Percentiles rank a stretch among this genome's conserved stretches.
phyloP scores from a whole-genome alignment of 2,329 filamentous ascomycete genomes.

The Pyricularia sp. region DNA sequence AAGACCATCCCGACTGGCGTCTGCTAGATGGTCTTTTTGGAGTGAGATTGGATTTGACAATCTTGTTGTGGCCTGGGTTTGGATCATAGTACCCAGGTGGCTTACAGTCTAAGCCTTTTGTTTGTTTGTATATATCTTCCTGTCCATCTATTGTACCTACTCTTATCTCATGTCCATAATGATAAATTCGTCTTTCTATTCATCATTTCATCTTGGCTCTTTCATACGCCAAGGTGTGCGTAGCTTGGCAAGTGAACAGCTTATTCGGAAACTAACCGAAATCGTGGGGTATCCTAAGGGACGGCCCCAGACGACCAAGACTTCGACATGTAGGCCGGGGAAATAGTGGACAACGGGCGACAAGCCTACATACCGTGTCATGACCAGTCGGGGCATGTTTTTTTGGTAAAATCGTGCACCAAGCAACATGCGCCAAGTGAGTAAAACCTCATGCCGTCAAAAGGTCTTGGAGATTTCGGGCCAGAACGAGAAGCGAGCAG shows the following conservation, averaged over 20 bases:
- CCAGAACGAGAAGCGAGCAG: no score
- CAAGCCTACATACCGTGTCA: not conserved
- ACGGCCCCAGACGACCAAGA: not conserved
- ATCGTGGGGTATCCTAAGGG: not conserved
- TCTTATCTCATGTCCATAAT: not conserved
- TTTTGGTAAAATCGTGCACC: not conserved
- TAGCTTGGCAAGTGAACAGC: not conserved
- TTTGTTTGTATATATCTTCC: not conserved
- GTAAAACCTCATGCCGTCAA: not conserved
- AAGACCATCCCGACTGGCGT: conserved; percentile 17
- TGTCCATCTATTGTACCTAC: not conserved
- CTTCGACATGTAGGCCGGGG: not conserved
- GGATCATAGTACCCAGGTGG: not conserved
- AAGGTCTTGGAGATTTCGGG: no score
- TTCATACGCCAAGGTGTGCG: not conserved
- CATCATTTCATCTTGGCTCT: not conserved
- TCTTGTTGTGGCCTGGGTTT: not conserved
- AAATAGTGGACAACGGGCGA: not conserved
- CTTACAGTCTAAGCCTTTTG: not conserved
- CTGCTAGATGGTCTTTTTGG: conserved; percentile 7
- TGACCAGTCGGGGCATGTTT: no score
- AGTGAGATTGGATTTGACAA: not conserved
- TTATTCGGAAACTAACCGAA: not conserved
- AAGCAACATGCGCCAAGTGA: not conserved
- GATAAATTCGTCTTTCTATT: not conserved